A percentile compares a stretch with the other conserved stretches of the same genome.
Conservation (phyloP, 106 monocot genomes). For the Agapanthus africanus region DNA sequence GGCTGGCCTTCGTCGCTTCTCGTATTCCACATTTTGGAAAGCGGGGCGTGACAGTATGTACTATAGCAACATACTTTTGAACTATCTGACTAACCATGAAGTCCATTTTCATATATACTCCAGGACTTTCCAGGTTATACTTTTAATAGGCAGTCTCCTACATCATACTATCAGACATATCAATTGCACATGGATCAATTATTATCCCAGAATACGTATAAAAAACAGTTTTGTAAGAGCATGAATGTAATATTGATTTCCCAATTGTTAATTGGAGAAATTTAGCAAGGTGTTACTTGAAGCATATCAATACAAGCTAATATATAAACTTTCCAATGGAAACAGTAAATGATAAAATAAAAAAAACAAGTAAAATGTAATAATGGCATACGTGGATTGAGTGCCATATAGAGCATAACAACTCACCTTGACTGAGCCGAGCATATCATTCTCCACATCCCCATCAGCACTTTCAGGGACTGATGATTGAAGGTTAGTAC, state of each 20-base stretch:
- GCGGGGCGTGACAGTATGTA: too few relatives aligned
- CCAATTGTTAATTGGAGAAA: neutral
- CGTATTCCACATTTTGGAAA: too few relatives aligned
- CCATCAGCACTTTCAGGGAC: conserved; percentile 52
- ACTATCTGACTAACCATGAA: too few relatives aligned
- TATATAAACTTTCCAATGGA: neutral
- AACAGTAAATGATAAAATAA: neutral
- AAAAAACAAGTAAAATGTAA: neutral
- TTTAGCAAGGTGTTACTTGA: too few relatives aligned
- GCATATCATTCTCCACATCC: conserved; percentile 88
- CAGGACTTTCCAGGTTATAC: too few relatives aligned
- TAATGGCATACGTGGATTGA: neutral
- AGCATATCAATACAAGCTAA: neutral
- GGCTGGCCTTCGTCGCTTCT: too few relatives aligned
- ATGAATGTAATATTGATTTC: neutral
- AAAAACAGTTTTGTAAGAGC: neutral
- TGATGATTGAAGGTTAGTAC: conserved; percentile 61
- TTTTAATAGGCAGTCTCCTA: too few relatives aligned
- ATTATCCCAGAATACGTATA: neutral
- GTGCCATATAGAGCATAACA: conserved; percentile 1
- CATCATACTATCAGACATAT: too few relatives aligned
- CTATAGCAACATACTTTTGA: too few relatives aligned
- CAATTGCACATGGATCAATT: neutral
- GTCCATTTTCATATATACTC: too few relatives aligned
- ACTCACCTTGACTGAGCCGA: conserved; percentile 85